A percentile compares a stretch with the other conserved stretches of the same genome.
Evolutionary conservation across 148 eudicot genomes (phyloP).

Genomic region (Vaccinium vitisidaea): DNA sequence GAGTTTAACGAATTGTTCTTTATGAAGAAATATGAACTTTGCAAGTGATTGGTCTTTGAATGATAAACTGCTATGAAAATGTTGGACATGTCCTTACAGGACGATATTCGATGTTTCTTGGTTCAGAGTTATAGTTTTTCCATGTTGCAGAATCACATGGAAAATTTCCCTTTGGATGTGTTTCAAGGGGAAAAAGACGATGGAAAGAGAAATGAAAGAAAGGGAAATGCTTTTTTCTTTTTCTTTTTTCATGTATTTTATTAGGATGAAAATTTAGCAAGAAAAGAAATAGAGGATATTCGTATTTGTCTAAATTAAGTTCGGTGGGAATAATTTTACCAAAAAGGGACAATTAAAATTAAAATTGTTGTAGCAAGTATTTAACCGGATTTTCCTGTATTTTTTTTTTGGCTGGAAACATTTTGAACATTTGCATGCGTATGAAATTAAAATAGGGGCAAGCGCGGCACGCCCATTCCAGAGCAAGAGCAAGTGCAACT

Average conservation of each 20-base stretch:
- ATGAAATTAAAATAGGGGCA: no score
- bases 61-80: not conserved
- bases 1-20: not conserved
- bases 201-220: no score
- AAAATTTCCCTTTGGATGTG: not conserved
- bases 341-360: no score
- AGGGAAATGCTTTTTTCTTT: not conserved
- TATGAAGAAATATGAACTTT: conserved; percentile 2
- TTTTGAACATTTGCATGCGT: no score
- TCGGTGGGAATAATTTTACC: no score
- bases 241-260: not conserved
- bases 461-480: no score
- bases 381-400: no score
- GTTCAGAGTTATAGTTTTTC: not conserved
- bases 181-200: not conserved
- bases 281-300: not conserved
- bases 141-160: not conserved
- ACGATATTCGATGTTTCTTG: not conserved
- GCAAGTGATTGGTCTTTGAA: conserved; percentile 10
- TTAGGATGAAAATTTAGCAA: not conserved
- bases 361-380: no score
- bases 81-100: not conserved
- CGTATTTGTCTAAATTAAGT: not conserved
- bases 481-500: no score
- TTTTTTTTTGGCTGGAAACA: no score